Base-by-base conservation (phyloP, 176 grass and related monocot genomes). In the Phragmites australis region DNA sequence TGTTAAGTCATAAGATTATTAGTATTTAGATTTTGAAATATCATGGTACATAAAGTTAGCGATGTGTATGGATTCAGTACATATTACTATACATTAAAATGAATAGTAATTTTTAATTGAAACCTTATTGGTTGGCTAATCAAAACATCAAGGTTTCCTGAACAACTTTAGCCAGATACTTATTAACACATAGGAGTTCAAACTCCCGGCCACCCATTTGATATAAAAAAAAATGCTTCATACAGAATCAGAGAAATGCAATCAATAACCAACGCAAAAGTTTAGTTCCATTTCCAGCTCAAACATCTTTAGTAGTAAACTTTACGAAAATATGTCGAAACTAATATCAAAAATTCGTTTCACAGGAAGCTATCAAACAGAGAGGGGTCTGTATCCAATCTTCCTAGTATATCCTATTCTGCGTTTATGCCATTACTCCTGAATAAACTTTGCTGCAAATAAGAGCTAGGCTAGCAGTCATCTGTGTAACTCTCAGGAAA, bases 311-410 rank as follows among this genome's bases (percentile, higher is more conserved):
- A 30, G 31, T 65, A 45, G 57, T 15, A 81, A 45, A 51, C 42
- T 56, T 81, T 50, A 13, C 50, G 31, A 59, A 74, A 41, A 40
- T 17, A 10, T 30, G 75, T 49, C 26, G 32, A 70, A 80, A 62
- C 27, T 65, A 46, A 82, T 68, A 70, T 18, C 39, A 60, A 77
- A 77, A 30, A 48, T 66, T 46, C 64, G 39, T 45, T 87, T 82
- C 8, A 8, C 4, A 46, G 2, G 1, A 82, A 48, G 0, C 50
- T 47, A 75, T 22, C 52, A 58, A 42, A 65, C 1, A 31, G 17
- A 42, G 53, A 13, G 55, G 22, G 26, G 2, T 16, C 9, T 6
- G 16, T 65, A 41, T 22, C 42, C 18, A 43, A 15, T 10, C 15
- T 74, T 53, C 47, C 37, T 59, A 39, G 16, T 17, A 40, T 54